Base-by-base conservation (phyloP, 495 filamentous ascomycete species). In the Annulohypoxylon maeteangense region DNA sequence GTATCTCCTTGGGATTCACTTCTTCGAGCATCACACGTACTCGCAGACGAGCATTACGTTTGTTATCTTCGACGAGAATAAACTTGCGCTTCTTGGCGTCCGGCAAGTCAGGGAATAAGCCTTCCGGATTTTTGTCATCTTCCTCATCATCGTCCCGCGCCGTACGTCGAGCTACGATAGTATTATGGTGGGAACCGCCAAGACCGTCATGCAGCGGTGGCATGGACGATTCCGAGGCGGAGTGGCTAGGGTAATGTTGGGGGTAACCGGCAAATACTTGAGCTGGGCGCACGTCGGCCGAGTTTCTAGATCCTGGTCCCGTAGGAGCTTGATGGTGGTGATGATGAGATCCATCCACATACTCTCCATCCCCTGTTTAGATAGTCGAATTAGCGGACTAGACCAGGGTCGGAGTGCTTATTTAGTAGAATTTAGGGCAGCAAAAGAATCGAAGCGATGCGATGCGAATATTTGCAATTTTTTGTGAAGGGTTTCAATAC, bases 81-180 rank as follows among this genome's bases (percentile, higher is more conserved):
- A 98, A 98, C 78, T 97, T 99, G 70, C 94, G 90, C 59, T 91
- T 92, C 80, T 96, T 97, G 57, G 89, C 88, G 58, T 93, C 92
- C 1, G 95, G 95, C 23, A 97, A 85, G 55, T 92, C 89, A 54
- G 93, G 91, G 78, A 97, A 98, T 14, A 99, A 85, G 8, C 89
- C 88, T 5, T 86, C 85, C 18, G 87, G 89, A 47, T 81, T 78
- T 31, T 84, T 83, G 2, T 82, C 78, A 16, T 80, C 81, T 59
- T 78, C 74, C 31, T 84, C 82, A 4, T 82, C 78, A 16, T 80
- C 81, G 63, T 78, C 74, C 38, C 70, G 67, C 14, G 65, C 69
- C 44, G 62, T 64, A 72, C 73, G 76, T 61, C 61, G 71, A 72
- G 73, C 75, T 74, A 76, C 75, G 65, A 75, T 77, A 56, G 74